Conservation (phyloP, 768 basidiomycete species). For the Psilocybe subaeruginosa region DNA sequence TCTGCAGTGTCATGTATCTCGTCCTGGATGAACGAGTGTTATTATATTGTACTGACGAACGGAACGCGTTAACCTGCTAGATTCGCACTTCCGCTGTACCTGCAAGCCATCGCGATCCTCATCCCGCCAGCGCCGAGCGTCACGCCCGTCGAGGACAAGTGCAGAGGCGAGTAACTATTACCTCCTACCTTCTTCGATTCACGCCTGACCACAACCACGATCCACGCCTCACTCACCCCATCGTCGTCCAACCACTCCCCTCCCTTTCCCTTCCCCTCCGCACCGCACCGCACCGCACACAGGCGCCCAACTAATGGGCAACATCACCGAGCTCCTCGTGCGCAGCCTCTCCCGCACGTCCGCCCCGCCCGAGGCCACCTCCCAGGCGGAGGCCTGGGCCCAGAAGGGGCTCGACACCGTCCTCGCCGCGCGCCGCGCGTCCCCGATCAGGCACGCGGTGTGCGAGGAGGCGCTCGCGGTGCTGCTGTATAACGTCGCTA, state of each 20-base stretch:
- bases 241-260: no score
- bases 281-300: no score
- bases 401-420: conserved; percentile 42
- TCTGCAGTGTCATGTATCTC: no score
- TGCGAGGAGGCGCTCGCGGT: conserved; percentile 63
- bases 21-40: no score
- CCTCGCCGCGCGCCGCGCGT: conserved; percentile 28
- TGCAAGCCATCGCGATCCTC: conserved; percentile 65
- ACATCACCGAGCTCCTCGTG: conserved; percentile 46
- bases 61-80: conserved; percentile 31
- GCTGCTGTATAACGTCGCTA: conserved; percentile 63
- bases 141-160: conserved; percentile 50
- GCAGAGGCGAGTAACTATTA: conserved; percentile 37
- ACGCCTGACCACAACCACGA: no score
- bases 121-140: conserved; percentile 48
- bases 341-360: conserved; percentile 27
- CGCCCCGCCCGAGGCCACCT: conserved; percentile 32
- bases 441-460: conserved; percentile 27
- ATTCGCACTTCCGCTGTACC: conserved; percentile 65
- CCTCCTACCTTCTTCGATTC: no score
- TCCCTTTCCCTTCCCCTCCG: no score
- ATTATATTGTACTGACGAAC: no score
- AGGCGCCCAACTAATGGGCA: conserved; percentile 54
- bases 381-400: conserved; percentile 66
- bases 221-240: no score